Evolutionary conservation across 1,139 yeast species (phyloP), one percentile per base, ranked within the genome.

Genomic region (Ashbya aceris): DNA sequence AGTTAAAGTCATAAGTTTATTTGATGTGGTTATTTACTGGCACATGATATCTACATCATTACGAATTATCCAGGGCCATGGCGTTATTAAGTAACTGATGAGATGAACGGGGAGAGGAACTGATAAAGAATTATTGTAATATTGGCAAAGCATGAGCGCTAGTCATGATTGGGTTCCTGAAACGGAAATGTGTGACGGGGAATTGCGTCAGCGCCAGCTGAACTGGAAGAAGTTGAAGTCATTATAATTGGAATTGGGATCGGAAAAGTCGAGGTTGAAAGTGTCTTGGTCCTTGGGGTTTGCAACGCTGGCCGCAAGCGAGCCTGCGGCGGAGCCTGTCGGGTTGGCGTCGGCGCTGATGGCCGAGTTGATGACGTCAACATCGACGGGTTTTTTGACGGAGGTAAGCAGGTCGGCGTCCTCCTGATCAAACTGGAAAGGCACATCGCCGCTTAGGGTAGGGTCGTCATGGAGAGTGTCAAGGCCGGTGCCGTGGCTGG

Each of bases 201-300:
- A 17, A 17, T 5, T 13, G n/a, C 23, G 13, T 34, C 30, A 14
- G 8, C 31, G 51, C 54, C 55, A 52, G 28, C 51, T 46, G 41
- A 34, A 34, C 14, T 34, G 37, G 27, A 56, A 43, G 32, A 53
- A 51, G 37, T 53, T 52, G 44, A 56, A 49, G 30, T 52, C 54
- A 23, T 40, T 42, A 31, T 50, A 50, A 38, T 37, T 36, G 36
- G 46, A 44, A 33, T 45, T 46, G 8, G 44, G 45, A 26, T 50
- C 56, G 29, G 53, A 38, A 8, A 53, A 44, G 38, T 53, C 54
- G 13, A 51, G 33, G 29, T 52, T 47, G 40, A 49, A 51, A 10
- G 48, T 47, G 26, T 35, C 33, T 33, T 35, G 47, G 38, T 39
- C 40, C 23, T 34, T 34, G 4, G 12, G 23, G 20, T 32, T 32